phyloP scores from a whole-genome alignment of 2,329 filamentous ascomycete genomes.

The Fulvia fulva region DNA sequence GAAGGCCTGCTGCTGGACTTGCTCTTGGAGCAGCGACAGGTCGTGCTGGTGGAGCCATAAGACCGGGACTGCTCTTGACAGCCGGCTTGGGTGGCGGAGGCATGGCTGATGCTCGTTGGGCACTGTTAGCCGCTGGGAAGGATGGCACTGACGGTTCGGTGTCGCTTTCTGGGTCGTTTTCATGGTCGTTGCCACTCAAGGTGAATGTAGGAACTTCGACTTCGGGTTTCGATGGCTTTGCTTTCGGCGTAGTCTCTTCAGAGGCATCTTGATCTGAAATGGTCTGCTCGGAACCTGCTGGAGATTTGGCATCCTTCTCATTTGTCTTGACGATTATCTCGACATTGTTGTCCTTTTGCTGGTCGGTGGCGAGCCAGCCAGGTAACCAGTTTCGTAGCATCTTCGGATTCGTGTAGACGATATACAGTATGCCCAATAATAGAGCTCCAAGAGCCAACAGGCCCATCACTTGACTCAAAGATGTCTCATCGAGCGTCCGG shows the following conservation, averaged over 20 bases:
- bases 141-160: conserved; percentile 31
- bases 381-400: conserved; percentile 33
- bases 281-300: not conserved
- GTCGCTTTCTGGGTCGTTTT: conserved; percentile 29
- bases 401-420: conserved; percentile 27
- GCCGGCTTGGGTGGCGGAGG: conserved; percentile 34
- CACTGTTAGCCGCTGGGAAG: conserved; percentile 46
- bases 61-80: conserved; percentile 8
- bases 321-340: not conserved
- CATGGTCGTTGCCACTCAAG: conserved; percentile 30
- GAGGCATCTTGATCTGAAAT: conserved; percentile 17
- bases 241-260: conserved; percentile 33
- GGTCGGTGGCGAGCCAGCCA: conserved; percentile 24
- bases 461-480: conserved; percentile 34
- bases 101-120: conserved; percentile 39
- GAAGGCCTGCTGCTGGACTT: conserved; percentile 37
- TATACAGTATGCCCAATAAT: not conserved
- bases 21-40: conserved; percentile 16
- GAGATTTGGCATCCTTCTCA: not conserved
- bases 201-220: conserved; percentile 28
- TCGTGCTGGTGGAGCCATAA: conserved; percentile 31
- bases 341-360: conserved; percentile 1
- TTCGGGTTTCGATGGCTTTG: conserved; percentile 10
- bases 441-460: conserved; percentile 36
- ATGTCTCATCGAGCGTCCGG: conserved; percentile 11